Base-by-base conservation (phyloP, 805 yeast species). In the Starmerella sp. region DNA sequence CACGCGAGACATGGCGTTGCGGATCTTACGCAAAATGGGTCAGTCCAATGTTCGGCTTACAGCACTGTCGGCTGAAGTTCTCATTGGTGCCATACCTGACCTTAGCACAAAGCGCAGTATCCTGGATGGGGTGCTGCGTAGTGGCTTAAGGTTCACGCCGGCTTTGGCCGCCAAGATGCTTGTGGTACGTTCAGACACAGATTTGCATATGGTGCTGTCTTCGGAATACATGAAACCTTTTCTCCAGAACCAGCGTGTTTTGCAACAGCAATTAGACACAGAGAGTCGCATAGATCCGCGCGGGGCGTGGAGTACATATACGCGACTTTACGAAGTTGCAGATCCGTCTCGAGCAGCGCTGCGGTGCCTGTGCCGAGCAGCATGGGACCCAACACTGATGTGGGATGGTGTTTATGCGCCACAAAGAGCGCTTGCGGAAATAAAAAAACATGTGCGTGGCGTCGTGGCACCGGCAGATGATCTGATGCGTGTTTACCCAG, bases 401-500 rank as follows among this genome's bases (percentile, higher is more conserved):
- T 82, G 86, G 86, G 79, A 71, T 9, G 67, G 69, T 1, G 51
- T 73, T 41, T 76, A 69, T 52, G 85, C 89, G 0, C 71, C 83
- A 1, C 86, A 82, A 60, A 71, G 80, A 30, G 81, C 85, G 0
- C 72, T 81, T 2, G 74, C 71, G 39, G 86, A 83, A 63, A 78
- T 83, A 66, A 74, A 78, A 54, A 57, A 57, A 31, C 65, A 67
- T 60, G 71, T 73, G 1, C 68, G 76, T 42, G 74, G 67, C n/a
- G 73, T 69, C 52, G 62, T 61, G n/a, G 54, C 61, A 5, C 62
- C 61, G 35, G 58, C 54, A 11, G 57, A 62, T 5, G 65, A 68
- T 49, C 38, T 67, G n/a, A 59, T 67, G 45, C 61, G 68, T 28
- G 49, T 79, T 0, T 68, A 66, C 38, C 84, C 86, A 0, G 68